Conservation (phyloP, 495 filamentous ascomycete species). For the Cercophora scortea region DNA sequence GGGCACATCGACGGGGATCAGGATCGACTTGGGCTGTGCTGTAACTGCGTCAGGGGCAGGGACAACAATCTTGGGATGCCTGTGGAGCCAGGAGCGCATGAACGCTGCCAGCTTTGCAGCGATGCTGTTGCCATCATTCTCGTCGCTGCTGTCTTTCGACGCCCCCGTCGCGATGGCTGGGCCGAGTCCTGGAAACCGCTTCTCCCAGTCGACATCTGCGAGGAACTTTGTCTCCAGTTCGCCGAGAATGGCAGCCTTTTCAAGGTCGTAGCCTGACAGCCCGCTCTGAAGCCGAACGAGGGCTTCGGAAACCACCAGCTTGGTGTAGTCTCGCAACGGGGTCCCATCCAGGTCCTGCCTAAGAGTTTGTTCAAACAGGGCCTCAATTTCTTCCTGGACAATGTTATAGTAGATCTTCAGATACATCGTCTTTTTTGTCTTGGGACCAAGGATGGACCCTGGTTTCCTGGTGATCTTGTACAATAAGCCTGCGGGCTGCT, state of each 20-base stretch:
- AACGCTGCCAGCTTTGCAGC: conserved; percentile 22
- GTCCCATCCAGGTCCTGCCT: conserved; percentile 29
- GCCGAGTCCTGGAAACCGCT: conserved; percentile 37
- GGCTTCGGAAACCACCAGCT: conserved; percentile 41
- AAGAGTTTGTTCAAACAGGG: conserved; percentile 32
- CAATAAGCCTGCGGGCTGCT: conserved; percentile 72
- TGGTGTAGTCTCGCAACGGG: conserved; percentile 34
- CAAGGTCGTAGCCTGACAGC: conserved; percentile 53
- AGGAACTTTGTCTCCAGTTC: conserved; percentile 38
- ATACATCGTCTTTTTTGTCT: conserved; percentile 46
- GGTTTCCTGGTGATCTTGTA: conserved; percentile 62
- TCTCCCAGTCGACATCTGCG: conserved; percentile 27
- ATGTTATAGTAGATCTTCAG: conserved; percentile 72
- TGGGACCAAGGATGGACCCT: conserved; percentile 21
- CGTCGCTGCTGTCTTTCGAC: background rate
- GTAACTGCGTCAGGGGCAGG: conserved; percentile 3
- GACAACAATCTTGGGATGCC: conserved; percentile 27
- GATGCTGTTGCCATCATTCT: conserved; percentile 13
- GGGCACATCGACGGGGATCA: conserved; percentile 80
- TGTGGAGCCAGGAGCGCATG: conserved; percentile 29
- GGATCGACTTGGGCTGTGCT: conserved; percentile 38
- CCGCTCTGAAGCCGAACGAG: conserved; percentile 42
- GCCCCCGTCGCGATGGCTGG: conserved; percentile 4
- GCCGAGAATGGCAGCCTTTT: conserved; percentile 44
- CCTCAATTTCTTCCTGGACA: conserved; percentile 61